Conservation (phyloP, 306 rosid genomes). For the Inga oerstediana region DNA sequence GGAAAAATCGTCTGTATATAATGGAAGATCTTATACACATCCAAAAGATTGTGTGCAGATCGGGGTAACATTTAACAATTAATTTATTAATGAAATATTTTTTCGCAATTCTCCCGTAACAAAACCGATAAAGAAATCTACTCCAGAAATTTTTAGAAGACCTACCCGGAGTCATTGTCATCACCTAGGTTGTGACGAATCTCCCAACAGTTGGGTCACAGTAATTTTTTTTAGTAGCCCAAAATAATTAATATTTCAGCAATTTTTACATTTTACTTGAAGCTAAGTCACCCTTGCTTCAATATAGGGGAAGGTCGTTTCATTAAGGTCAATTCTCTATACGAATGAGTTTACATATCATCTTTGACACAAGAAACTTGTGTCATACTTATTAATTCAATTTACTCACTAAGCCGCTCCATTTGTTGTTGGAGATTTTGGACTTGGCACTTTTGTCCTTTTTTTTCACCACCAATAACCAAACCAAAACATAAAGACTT, state of each 20-base stretch:
- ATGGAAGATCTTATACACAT: no score
- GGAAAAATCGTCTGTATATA: no score
- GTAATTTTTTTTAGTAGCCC: neutral
- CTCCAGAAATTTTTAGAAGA: neutral
- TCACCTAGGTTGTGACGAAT: slow-evolving; percentile 19
- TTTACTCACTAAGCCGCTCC: slow-evolving; percentile 16
- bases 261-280: slow-evolving; percentile 9
- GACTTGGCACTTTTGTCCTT: neutral
- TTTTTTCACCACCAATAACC: slow-evolving; percentile 16
- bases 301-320: slow-evolving; percentile 43
- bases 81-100: no score
- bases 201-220: neutral
- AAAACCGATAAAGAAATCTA: neutral
- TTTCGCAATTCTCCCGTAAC: no score
- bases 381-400: slow-evolving; percentile 16
- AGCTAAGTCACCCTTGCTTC: slow-evolving; percentile 50
- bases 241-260: neutral
- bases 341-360: slow-evolving; percentile 38
- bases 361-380: slow-evolving; percentile 30
- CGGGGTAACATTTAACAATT: no score
- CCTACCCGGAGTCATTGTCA: slow-evolving; percentile 30
- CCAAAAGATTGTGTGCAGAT: no score
- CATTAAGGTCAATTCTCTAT: slow-evolving; percentile 68
- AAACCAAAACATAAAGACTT: neutral
- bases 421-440: slow-evolving; percentile 27